phyloP scores from a whole-genome alignment of 257 asterid genomes.

The Capsicum chinense region DNA sequence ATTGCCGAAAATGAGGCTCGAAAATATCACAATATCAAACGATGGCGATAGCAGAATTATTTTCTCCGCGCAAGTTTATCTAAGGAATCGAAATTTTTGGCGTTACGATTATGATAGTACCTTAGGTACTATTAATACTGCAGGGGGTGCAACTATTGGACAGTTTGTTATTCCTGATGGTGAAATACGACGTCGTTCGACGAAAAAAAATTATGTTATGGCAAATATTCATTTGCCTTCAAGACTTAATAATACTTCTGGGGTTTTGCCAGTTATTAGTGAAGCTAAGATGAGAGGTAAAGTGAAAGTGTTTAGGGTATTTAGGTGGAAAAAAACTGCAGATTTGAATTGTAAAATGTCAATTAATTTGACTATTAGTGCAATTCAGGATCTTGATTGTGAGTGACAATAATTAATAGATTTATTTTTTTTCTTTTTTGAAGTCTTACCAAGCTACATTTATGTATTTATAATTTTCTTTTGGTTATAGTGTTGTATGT shows the following conservation, averaged over 20 bases:
- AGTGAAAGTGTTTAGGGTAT: constrained; percentile 46
- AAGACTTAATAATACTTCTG: constrained; percentile 9
- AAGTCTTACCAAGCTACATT: not conserved
- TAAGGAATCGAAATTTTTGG: constrained; percentile 1
- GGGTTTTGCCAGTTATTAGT: constrained; percentile 33
- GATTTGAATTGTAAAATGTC: constrained; percentile 48
- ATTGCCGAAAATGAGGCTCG: constrained; percentile 35
- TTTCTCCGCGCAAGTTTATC: not conserved
- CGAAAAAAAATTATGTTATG: not conserved
- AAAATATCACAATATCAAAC: constrained; percentile 35
- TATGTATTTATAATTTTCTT: not conserved
- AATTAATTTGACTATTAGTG: constrained; percentile 41
- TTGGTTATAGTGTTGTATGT: not conserved
- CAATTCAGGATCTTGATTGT: constrained; percentile 50
- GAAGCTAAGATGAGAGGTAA: constrained; percentile 52
- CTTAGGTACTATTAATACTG: not conserved
- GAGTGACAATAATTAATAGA: constrained; percentile 22
- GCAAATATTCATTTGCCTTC: not conserved
- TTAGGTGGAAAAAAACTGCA: constrained; percentile 48
- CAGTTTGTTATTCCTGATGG: not conserved
- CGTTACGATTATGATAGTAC: not conserved
- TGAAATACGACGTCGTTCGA: constrained; percentile 1
- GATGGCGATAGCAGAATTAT: not conserved
- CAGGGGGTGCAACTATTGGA: not conserved
- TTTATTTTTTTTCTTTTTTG: not conserved